These are phyloP conservation scores for Scedosporium boydii DNA, from an alignment of 2,329 filamentous ascomycete species.

Conservation along the genomic window DNA sequence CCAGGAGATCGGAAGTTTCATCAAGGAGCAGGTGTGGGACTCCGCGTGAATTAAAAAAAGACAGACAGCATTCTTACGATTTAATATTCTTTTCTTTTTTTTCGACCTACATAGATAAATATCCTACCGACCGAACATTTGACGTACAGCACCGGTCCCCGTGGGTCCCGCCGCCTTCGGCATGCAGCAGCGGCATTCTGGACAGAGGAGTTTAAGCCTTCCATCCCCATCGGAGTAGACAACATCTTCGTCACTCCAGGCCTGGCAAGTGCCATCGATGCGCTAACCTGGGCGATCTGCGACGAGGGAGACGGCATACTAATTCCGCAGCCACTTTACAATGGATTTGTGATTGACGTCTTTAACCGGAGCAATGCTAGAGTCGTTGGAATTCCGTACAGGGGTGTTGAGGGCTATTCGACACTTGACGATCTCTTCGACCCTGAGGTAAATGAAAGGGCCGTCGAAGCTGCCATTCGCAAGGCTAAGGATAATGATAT, in stretches of 20 bases:
- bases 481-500: constrained; percentile 9
- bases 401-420: constrained; percentile 10
- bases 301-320: constrained; percentile 19
- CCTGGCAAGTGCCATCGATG: constrained; percentile 16
- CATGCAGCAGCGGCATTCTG: constrained; percentile 14
- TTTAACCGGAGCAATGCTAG: constrained; percentile 9
- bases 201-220: constrained; percentile 12
- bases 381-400: constrained; percentile 12
- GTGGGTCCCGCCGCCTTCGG: constrained; percentile 17
- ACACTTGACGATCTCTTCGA: constrained; percentile 14
- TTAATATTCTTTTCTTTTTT: neutral
- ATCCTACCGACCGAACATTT: constrained; percentile 14
- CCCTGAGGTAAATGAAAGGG: constrained; percentile 9
- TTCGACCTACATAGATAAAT: neutral
- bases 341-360: constrained; percentile 16
- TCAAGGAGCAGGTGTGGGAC: constrained; percentile 8
- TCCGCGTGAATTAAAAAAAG: neutral
- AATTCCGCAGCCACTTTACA: constrained; percentile 19
- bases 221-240: constrained; percentile 10
- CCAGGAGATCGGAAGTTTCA: constrained; percentile 11
- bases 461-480: constrained; percentile 10
- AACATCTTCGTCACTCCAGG: constrained; percentile 18
- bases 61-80: neutral
- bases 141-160: constrained; percentile 18
- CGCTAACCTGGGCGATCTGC: constrained; percentile 16